Evolutionary conservation across 192 early-diverging fungal species (phyloP), one percentile per base, ranked within the genome.

Genomic region (Coemansia reversa): DNA sequence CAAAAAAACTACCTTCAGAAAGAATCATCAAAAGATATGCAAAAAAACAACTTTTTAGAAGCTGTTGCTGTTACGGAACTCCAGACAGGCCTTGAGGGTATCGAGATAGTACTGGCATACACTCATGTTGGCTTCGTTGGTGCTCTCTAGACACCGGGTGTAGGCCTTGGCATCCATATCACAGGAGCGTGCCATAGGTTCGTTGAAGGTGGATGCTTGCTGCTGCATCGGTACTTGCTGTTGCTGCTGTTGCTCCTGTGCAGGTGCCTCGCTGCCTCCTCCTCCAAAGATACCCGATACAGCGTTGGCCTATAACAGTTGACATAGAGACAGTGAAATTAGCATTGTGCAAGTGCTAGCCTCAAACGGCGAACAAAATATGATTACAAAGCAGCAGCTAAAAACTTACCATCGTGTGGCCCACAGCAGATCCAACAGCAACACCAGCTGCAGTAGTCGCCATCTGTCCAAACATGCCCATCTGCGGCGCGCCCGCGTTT

Each of bases 361-460:
- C 5, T 52, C 51, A 52, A 52, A 24, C 25, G 54, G 29, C n/a
- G 23, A 59, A 30, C 27, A 48, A 49, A 57, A 48, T 42, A 4
- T 19, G 23, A 20, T 29, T 18, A 7, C 8, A 30, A 14, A 33
- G 27, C 29, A 14, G n/a, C 32, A 61, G 19, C 6, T 20, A 51
- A 20, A 2, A 22, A 66, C 84, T 72, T 73, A 75, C 72, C 29
- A 84, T 74, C 65, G 87, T 83, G 67, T 87, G 85, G 51, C 88
- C 91, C 33, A 92, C 84, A 49, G 90, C 90, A 55, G 87, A 88
- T 54, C 93, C 94, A n/a, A 96, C 89, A 64, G 93, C 94, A 48
- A 93, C 93, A 83, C 93, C 93, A 49, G 91, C 94, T 58, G 93
- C 94, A 22, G 94, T 95, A 16, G 92, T 83, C n/a, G 92, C 94